phyloP scores from a whole-genome alignment of 1,139 yeast genomes.

The Hanseniaspora gamundiae region DNA sequence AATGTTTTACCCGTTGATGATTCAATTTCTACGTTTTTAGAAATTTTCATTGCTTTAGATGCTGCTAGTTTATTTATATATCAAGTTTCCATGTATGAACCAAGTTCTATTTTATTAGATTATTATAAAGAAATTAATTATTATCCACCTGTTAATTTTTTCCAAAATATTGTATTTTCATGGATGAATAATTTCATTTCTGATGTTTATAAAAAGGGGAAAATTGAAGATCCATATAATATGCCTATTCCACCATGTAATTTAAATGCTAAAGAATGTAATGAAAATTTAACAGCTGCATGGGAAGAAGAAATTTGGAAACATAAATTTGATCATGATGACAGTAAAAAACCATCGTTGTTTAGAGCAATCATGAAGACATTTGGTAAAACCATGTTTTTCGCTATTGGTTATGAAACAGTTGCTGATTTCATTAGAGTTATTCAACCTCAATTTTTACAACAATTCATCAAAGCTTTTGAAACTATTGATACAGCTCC shows the following conservation, averaged over 20 bases:
- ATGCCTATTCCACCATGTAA: constrained; percentile 44
- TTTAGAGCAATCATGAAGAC: constrained; percentile 33
- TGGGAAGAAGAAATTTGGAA: constrained; percentile 30
- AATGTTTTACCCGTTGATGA: constrained; percentile 18
- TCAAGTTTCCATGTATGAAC: constrained; percentile 31
- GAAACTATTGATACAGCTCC: constrained; percentile 15
- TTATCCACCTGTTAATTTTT: constrained; percentile 33
- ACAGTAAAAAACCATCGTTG: constrained; percentile 27
- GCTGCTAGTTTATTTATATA: constrained; percentile 28
- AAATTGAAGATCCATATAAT: constrained; percentile 37
- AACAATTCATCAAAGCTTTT: constrained; percentile 38
- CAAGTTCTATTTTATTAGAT: constrained; percentile 34
- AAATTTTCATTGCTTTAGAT: constrained; percentile 21
- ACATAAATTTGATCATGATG: too few relatives aligned
- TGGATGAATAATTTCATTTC: constrained; percentile 51
- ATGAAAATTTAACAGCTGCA: constrained; percentile 22
- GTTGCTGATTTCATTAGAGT: constrained; percentile 35
- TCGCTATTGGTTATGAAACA: constrained; percentile 36
- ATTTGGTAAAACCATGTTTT: constrained; percentile 35
- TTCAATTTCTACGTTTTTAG: constrained; percentile 15
- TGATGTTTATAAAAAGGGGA: constrained; percentile 35
- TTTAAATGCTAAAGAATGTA: constrained; percentile 31
- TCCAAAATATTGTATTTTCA: constrained; percentile 40
- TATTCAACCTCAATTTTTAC: constrained; percentile 46
- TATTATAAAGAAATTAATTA: constrained; percentile 26